These are phyloP conservation scores for Geum urbanum DNA, from an alignment of 306 rosid genomes.

Conservation along the genomic window DNA sequence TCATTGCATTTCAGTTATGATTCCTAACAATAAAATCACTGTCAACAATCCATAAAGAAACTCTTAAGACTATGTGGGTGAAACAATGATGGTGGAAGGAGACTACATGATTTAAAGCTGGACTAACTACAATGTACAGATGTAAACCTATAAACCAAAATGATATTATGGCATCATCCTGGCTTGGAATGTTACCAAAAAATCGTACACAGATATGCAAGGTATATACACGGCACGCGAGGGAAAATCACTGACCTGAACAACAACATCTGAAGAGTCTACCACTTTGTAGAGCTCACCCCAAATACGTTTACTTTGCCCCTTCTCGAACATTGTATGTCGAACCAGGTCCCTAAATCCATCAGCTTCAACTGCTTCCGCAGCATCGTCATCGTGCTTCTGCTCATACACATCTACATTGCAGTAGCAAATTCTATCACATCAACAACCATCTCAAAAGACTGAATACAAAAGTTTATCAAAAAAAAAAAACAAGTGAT, in stretches of 20 bases:
- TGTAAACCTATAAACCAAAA: neutral
- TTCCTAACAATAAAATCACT: neutral
- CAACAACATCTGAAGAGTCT: conserved; percentile 98
- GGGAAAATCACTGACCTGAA: conserved; percentile 56
- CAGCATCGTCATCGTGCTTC: conserved; percentile 45
- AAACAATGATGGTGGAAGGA: neutral
- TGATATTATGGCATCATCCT: neutral
- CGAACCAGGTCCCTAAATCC: conserved; percentile 85
- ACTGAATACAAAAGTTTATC: too few species aligned
- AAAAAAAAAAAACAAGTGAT: neutral
- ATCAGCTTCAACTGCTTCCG: conserved; percentile 58
- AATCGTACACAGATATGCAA: too few species aligned
- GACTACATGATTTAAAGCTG: conserved; percentile 4
- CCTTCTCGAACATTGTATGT: conserved; percentile 94
- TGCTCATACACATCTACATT: conserved; percentile 55
- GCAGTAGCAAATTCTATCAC: conserved; percentile 13
- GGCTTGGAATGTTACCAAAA: neutral
- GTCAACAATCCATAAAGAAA: neutral
- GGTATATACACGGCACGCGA: too few species aligned
- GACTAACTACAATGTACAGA: neutral
- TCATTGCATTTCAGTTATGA: neutral
- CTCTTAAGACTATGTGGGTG: neutral
- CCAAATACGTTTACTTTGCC: conserved; percentile 99
- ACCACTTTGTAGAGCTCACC: conserved; percentile 97
- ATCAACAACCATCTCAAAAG: neutral